These are phyloP conservation scores for Trichoderma oligosporum DNA, from an alignment of 2,329 filamentous ascomycete species.

Conservation along the genomic window DNA sequence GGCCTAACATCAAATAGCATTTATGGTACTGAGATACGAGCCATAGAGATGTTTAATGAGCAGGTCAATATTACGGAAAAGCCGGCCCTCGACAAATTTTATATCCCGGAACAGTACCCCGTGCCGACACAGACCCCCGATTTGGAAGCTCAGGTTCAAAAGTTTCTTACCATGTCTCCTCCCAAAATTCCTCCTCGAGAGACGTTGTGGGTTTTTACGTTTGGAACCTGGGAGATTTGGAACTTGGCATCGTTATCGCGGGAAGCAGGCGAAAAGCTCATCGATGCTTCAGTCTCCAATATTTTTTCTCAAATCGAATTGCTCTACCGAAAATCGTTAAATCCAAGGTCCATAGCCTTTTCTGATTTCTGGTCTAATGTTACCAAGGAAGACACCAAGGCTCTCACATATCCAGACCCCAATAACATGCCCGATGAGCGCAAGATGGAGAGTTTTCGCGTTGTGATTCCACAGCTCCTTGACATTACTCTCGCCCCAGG, in stretches of 20 bases:
- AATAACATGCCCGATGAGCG: constrained; percentile 27
- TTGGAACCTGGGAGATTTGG: constrained; percentile 56
- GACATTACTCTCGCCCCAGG: constrained; percentile 54
- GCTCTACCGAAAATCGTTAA: constrained; percentile 43
- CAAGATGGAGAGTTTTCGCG: constrained; percentile 42
- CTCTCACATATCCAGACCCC: constrained; percentile 27
- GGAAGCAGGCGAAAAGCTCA: constrained; percentile 33
- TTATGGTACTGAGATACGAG: constrained; percentile 44
- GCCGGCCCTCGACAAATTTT: constrained; percentile 43
- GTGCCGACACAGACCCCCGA: constrained; percentile 39
- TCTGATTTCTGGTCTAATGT: constrained; percentile 41
- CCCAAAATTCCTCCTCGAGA: constrained; percentile 38
- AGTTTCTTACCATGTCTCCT: constrained; percentile 42
- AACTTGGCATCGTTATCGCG: constrained; percentile 46
- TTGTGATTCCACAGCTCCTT: constrained; percentile 50
- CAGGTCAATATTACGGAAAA: constrained; percentile 31
- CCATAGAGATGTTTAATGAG: constrained; percentile 34
- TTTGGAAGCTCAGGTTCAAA: constrained; percentile 42
- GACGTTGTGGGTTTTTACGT: constrained; percentile 51
- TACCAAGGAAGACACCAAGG: constrained; percentile 26
- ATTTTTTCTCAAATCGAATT: constrained; percentile 46
- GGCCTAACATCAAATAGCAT: constrained; percentile 51
- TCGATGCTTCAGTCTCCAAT: constrained; percentile 37
- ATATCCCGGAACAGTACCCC: constrained; percentile 42
- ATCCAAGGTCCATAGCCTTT: constrained; percentile 42